Conservation (phyloP, 768 basidiomycete genomes). For the Pulveroboletus sp. region DNA sequence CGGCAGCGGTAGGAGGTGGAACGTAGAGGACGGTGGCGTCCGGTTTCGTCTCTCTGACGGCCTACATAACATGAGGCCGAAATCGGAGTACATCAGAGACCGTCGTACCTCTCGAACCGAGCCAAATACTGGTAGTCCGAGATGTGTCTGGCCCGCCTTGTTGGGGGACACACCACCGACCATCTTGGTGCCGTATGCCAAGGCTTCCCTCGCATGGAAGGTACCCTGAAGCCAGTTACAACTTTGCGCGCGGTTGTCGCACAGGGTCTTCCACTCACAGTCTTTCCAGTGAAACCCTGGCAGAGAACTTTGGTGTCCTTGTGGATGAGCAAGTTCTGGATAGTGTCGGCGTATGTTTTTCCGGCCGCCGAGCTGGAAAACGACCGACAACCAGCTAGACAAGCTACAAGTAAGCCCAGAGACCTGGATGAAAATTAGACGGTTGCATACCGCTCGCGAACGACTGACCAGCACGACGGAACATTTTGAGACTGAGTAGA, state of each 20-base stretch:
- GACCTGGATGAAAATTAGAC: neutral
- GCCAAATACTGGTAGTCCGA: conserved; percentile 93
- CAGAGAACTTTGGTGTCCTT: conserved; percentile 92
- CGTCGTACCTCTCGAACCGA: conserved; percentile 76
- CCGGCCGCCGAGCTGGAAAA: conserved; percentile 77
- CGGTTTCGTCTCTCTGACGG: conserved; percentile 78
- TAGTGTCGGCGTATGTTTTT: conserved; percentile 81
- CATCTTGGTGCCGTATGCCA: conserved; percentile 95
- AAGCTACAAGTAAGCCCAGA: neutral
- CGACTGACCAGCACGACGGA: conserved; percentile 59
- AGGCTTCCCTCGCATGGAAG: conserved; percentile 91
- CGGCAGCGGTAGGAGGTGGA: conserved; percentile 92
- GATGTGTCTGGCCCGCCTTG: conserved; percentile 93
- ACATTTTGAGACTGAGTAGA: conserved; percentile 36
- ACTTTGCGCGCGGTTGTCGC: neutral
- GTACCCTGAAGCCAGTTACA: conserved; percentile 60
- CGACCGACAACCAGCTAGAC: conserved; percentile 63
- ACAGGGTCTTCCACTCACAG: conserved; percentile 44
- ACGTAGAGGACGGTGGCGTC: conserved; percentile 98
- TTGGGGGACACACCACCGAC: conserved; percentile 96
- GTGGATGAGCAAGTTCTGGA: conserved; percentile 86
- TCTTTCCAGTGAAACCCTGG: conserved; percentile 96
- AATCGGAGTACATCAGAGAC: neutral
- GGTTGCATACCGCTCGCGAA: conserved; percentile 46
- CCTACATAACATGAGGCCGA: conserved; percentile 43